phyloP scores from a whole-genome alignment of 208 protist species.

The Borovskyia barvae region DNA sequence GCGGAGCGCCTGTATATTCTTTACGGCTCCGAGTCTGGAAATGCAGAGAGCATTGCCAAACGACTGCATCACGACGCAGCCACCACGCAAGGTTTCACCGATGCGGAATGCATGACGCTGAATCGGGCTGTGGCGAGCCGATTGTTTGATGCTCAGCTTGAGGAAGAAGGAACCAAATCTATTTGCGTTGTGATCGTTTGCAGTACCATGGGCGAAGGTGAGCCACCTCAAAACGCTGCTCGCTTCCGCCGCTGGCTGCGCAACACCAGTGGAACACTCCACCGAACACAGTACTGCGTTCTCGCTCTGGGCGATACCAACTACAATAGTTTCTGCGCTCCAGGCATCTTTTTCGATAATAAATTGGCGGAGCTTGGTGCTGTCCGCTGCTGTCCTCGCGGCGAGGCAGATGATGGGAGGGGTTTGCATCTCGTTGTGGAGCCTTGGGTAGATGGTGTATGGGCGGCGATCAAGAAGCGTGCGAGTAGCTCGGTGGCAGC shows the following conservation, averaged over 20 bases:
- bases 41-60: conserved; percentile 60
- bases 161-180: conserved; percentile 8
- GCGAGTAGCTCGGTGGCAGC: background rate
- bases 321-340: conserved; percentile 76
- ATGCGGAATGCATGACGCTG: conserved; percentile 37
- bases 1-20: conserved; percentile 37
- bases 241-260: conserved; percentile 64
- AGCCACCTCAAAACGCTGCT: conserved; percentile 69
- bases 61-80: conserved; percentile 45
- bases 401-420: conserved; percentile 74
- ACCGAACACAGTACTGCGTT: conserved; percentile 46
- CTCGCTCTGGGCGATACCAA: conserved; percentile 76
- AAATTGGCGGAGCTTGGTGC: conserved; percentile 51
- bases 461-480: conserved; percentile 24
- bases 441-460: conserved; percentile 53
- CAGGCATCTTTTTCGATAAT: conserved; percentile 55
- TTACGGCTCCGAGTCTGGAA: conserved; percentile 71
- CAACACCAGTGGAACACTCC: conserved; percentile 33
- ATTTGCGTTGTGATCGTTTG: conserved; percentile 63
- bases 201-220: conserved; percentile 76
- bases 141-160: conserved; percentile 31
- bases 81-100: conserved; percentile 13
- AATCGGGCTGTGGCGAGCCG: conserved; percentile 36
- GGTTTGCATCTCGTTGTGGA: conserved; percentile 70
- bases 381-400: conserved; percentile 48